Percentiles rank a stretch among this genome's conserved stretches.
Evolutionary conservation across 208 protist species (phyloP).

Genomic region (Herpetomonas tarakana): DNA sequence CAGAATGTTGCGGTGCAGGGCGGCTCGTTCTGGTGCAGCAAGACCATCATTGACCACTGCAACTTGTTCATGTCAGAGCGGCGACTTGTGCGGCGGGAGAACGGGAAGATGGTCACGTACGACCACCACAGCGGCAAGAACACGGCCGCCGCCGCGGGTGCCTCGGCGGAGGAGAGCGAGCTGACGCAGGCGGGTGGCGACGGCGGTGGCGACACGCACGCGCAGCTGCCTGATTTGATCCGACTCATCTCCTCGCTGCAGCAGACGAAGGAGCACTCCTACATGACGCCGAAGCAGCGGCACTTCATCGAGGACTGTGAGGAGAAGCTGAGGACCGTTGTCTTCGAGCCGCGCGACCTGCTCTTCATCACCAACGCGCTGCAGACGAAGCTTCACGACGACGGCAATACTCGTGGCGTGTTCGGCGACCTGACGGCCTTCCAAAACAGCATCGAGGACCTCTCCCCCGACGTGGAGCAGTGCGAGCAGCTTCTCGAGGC

Average conservation of each 20-base stretch:
- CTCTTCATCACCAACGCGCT: slow-evolving; percentile 82
- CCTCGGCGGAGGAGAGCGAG: slow-evolving; percentile 12
- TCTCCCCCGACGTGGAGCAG: slow-evolving; percentile 79
- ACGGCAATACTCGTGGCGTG: slow-evolving; percentile 72
- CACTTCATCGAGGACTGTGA: slow-evolving; percentile 83
- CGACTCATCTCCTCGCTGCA: slow-evolving; percentile 71
- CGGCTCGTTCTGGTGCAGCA: slow-evolving; percentile 82
- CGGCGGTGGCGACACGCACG: slow-evolving; percentile 21
- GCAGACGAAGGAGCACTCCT: slow-evolving; percentile 71
- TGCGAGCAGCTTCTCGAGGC: slow-evolving; percentile 89
- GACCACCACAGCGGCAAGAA: slow-evolving; percentile 4
- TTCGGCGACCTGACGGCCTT: slow-evolving; percentile 75
- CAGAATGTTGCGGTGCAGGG: slow-evolving; percentile 59
- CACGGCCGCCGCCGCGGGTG: slow-evolving; percentile 3
- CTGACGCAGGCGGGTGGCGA: slow-evolving; percentile 1
- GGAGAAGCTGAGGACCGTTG: slow-evolving; percentile 57
- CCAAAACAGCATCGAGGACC: slow-evolving; percentile 84
- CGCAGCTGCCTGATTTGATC: slow-evolving; percentile 72
- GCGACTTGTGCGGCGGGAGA: slow-evolving; percentile 29
- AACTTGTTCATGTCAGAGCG: slow-evolving; percentile 81
- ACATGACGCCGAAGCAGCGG: slow-evolving; percentile 81
- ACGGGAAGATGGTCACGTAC: background rate
- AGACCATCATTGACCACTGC: slow-evolving; percentile 88
- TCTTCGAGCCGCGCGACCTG: slow-evolving; percentile 79
- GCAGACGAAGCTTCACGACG: slow-evolving; percentile 79